Base-by-base conservation (phyloP, 164 flowering plant species). In the Sedum album region DNA sequence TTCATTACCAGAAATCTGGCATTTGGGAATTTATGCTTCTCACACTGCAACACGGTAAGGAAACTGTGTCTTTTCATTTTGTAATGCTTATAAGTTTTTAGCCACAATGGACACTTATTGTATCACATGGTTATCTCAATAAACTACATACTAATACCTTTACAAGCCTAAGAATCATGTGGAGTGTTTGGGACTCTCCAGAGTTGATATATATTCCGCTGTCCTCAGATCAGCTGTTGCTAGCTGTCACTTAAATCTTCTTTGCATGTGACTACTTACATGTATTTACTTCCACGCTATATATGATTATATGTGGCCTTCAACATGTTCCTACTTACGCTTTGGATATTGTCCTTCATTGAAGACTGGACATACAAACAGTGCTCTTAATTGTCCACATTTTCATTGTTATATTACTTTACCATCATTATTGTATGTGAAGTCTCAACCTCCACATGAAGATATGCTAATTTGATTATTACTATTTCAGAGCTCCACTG, bases 181-280 rank as follows among this genome's bases (percentile, higher is more conserved):
- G 53, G 60, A 53, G 60, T 55, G 61, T 55, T 51, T 55, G 20
- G 31, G 18, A 55, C 61, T 55, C 17, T 11, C 61, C 31, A 55
- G 61, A 26, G 61, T 26, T 28, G 31, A 55, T 55, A 55, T 55
- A 14, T 55, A 25, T 55, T 55, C 42, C 26, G 18, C 28, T n/a
- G 7, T 64, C 28, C 66, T 64, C 25, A 44, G n/a, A 35, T 39
- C 46, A 64, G 66, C 66, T 64, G 66, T 64, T 64, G 66, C 66
- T 64, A 64, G 66, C 66, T 64, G 66, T 64, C 66, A 11, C 44
- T 35, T 21, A 35, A 41, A 13, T 33, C 66, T 64, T 33, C 66
- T 39, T 28, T 39, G 44, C 66, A 64, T 64, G 66, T 64, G 66
- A 64, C 41, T 46, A 64, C 46, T 39, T 33, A 20, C 28, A 64